Evolutionary conservation across 495 filamentous ascomycete species (phyloP).

Genomic region (Barbatosphaeria neglecta): DNA sequence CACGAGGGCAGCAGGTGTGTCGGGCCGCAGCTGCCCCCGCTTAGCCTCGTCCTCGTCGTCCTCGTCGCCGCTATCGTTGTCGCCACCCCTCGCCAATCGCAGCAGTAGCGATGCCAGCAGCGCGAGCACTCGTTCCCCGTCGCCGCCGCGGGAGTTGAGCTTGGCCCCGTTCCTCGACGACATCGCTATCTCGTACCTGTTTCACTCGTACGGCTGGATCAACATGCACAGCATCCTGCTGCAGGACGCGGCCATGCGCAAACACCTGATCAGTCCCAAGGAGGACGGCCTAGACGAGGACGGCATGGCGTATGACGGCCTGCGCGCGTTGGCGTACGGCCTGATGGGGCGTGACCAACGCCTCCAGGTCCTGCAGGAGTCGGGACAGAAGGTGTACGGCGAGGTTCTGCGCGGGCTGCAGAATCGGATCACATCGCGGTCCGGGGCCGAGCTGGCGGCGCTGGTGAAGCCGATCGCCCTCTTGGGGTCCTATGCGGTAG

Average conservation of each 20-base stretch:
- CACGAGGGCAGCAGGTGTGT: no score
- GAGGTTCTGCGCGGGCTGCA: background rate
- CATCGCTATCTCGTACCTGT: constrained; percentile 2
- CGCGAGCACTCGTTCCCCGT: background rate
- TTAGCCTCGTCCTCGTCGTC: no score
- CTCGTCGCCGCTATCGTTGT: background rate
- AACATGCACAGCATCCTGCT: constrained; percentile 2
- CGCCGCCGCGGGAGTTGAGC: background rate
- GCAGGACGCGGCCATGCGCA: constrained; percentile 1
- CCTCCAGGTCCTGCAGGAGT: background rate
- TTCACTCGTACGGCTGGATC: constrained; percentile 4
- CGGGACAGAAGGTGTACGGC: background rate
- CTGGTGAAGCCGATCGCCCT: constrained; percentile 3
- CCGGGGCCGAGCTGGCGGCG: background rate
- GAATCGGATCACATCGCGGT: background rate
- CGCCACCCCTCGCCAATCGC: background rate
- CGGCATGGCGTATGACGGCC: constrained; percentile 1
- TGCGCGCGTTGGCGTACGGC: constrained; percentile 1
- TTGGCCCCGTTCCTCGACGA: constrained; percentile 1
- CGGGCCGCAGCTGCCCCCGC: no score
- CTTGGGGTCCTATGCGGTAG: constrained; percentile 3
- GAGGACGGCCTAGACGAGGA: background rate
- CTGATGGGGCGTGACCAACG: constrained; percentile 1
- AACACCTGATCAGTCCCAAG: background rate
- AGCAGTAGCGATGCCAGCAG: background rate